phyloP scores from a whole-genome alignment of 192 early-diverging fungal species.

The Mortierella alpina region DNA sequence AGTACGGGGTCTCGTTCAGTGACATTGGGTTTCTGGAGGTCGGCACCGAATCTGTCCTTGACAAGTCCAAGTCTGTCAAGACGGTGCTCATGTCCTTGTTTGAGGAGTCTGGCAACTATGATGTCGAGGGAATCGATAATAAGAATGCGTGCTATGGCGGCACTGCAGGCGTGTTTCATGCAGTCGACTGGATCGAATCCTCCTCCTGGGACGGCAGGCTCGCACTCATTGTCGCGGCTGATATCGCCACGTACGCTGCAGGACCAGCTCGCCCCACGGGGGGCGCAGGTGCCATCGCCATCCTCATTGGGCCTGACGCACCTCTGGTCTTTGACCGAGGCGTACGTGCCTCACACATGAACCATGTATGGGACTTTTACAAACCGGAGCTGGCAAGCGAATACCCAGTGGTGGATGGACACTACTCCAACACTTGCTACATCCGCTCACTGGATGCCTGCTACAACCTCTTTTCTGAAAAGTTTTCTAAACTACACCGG shows the following conservation, averaged over 20 bases:
- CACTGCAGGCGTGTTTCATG: slow-evolving; percentile 94
- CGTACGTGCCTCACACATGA: slow-evolving; percentile 92
- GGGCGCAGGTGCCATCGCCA: slow-evolving; percentile 91
- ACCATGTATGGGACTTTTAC: slow-evolving; percentile 98
- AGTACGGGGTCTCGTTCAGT: slow-evolving; percentile 86
- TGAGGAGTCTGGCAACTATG: slow-evolving; percentile 87
- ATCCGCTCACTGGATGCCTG: slow-evolving; percentile 89
- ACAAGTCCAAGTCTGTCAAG: slow-evolving; percentile 99
- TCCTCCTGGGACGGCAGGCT: slow-evolving; percentile 94
- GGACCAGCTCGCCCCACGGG: slow-evolving; percentile 94
- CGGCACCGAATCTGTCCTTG: slow-evolving; percentile 98
- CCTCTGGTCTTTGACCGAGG: slow-evolving; percentile 93
- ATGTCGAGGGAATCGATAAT: slow-evolving; percentile 96
- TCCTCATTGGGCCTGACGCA: slow-evolving; percentile 93
- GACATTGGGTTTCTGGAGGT: slow-evolving; percentile 96
- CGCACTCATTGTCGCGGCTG: slow-evolving; percentile 90
- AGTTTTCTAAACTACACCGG: slow-evolving; percentile 46
- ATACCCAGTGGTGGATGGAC: slow-evolving; percentile 97
- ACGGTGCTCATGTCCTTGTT: slow-evolving; percentile 97
- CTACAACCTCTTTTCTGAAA: slow-evolving; percentile 86
- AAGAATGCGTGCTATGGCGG: slow-evolving; percentile 99
- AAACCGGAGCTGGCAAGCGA: slow-evolving; percentile 98
- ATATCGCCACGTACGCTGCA: slow-evolving; percentile 95
- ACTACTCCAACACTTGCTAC: slow-evolving; percentile 93
- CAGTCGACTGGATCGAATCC: slow-evolving; percentile 97